Base-by-base conservation (phyloP, 2,329 filamentous ascomycete species). In the Xylaria digitata region DNA sequence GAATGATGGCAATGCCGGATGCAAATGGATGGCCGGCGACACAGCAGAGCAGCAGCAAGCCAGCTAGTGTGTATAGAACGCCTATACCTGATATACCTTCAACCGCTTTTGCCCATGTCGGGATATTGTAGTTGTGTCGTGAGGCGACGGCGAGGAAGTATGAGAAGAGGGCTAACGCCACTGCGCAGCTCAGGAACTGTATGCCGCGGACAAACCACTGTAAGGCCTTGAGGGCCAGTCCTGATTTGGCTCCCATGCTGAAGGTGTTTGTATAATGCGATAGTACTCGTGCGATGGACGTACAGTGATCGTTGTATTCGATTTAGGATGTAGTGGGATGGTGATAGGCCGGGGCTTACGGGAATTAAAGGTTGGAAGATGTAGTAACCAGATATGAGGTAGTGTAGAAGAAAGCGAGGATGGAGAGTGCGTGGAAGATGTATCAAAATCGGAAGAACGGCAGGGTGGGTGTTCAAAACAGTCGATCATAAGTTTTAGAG, bases 81-180 rank as follows among this genome's bases (percentile, higher is more conserved):
- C 89, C 92, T 1, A 86, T 85, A 57, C 94, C 94, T 0, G 92
- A 86, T 66, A 97, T 89, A 70, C 92, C 93, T 75, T 90, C 89
- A 63, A 96, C 92, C 32, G 92, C 92, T 63, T 90, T 89, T 66
- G 90, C 81, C 81, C 87, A 90, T 72, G 80, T 87, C 19, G 86
- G 83, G 71, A 94, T 94, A 65, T 75, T 64, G 15, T 90, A 78
- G 72, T 89, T 74, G 80, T 93, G 88, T 74, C 90, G 87, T 68
- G 86, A 78, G 15, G 94, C 86, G 8, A 91, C 86, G 8, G 91
- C 88, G 56, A 97, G 87, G 84, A 94, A 96, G 84, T 96, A 97
- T 56, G 89, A 90, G 84, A 91, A 94, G 75, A 96, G 87, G 72
- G 87, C 91, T 68, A 97, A 86, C 68, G 95, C 86, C 71, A 97